Evolutionary conservation across 495 filamentous ascomycete species (phyloP).

Genomic region (Talaromyces proteolyticus): DNA sequence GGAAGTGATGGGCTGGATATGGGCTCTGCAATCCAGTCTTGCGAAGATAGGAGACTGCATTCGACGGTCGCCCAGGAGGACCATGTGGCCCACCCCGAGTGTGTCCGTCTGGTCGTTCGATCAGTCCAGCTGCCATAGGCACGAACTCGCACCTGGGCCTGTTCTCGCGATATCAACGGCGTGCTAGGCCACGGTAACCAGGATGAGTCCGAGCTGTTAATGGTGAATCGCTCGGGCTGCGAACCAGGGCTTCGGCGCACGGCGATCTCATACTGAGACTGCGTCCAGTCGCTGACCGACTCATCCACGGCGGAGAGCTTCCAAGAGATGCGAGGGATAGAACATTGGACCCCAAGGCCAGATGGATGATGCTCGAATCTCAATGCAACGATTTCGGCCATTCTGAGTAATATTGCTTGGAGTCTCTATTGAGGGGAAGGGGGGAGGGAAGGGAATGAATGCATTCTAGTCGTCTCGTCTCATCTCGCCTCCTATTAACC

Average conservation of each 20-base stretch:
- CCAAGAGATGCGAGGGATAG: slow-evolving; percentile 30
- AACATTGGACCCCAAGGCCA: slow-evolving; percentile 20
- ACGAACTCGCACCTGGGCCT: slow-evolving; percentile 30
- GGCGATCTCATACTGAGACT: slow-evolving; percentile 28
- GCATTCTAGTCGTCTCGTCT: too few relatives aligned
- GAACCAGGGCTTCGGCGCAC: slow-evolving; percentile 9
- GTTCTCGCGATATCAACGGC: slow-evolving; percentile 34
- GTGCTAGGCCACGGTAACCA: slow-evolving; percentile 46
- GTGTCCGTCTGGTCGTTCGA: not conserved
- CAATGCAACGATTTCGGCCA: slow-evolving; percentile 1
- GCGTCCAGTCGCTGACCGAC: slow-evolving; percentile 22
- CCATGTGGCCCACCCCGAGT: slow-evolving; percentile 24
- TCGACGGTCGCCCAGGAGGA: slow-evolving; percentile 29
- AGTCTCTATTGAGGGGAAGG: too few relatives aligned
- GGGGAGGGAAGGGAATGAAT: too few relatives aligned
- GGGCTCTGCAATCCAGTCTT: slow-evolving; percentile 32
- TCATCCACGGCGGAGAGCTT: slow-evolving; percentile 12
- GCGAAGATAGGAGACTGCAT: slow-evolving; percentile 23
- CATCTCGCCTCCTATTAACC: not conserved
- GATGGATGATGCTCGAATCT: slow-evolving; percentile 27
- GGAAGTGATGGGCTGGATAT: slow-evolving; percentile 18
- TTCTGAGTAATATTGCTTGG: not conserved
- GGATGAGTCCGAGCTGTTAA: slow-evolving; percentile 24
- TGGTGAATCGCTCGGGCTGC: not conserved
- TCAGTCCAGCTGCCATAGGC: slow-evolving; percentile 13